Base-by-base conservation (phyloP, 768 basidiomycete genomes). In the Leccinum uliginosum region DNA sequence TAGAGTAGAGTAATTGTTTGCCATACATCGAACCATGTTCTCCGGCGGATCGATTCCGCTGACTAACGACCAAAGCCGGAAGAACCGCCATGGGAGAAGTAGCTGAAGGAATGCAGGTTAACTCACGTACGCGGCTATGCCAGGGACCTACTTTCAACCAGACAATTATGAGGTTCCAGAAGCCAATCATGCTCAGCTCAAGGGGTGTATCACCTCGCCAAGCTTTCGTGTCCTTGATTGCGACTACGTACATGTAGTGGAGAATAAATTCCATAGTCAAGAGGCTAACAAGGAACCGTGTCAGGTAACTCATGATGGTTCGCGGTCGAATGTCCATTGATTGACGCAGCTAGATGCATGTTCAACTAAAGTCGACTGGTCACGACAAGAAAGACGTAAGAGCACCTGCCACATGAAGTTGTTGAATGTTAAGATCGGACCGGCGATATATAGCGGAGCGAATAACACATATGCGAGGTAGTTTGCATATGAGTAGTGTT, bases 1-100 rank as follows among this genome's bases (percentile, higher is more conserved):
- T 10, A 87, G 70, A 0, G 86, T 82, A 1, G 95, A 97, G 68
- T 98, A 98, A 70, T 98, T 98, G 71, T 98, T 99, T 21, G 85
- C 90, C 86, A 98, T 89, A 67, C 97, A 98, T n/a, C 97, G 83
- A 12, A 99, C 81, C 97, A 98, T 97, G 71, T 99, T 99, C 72
- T 99, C 97, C 0, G 96, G 97, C 0, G 93, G 89, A 64, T 97
- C 92, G 32, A 98, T 81, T 0, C 91, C 91, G 64, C 93, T 91
- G 6, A 83, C 70, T 21, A 98, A 75, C 3, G 95, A 87, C 93
- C 95, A 98, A 19, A 97, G 74, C 2, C 95, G 89, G 77, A 98
- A 98, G 77, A 97, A 97, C 11, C 96, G 82, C 96, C 96, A 98
- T 0, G 94, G 91, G 21, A 98, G 82, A 43, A 98, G 77, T 21